phyloP scores from a whole-genome alignment of 2,329 filamentous ascomycete species.

The Magnaporthales sp. region DNA sequence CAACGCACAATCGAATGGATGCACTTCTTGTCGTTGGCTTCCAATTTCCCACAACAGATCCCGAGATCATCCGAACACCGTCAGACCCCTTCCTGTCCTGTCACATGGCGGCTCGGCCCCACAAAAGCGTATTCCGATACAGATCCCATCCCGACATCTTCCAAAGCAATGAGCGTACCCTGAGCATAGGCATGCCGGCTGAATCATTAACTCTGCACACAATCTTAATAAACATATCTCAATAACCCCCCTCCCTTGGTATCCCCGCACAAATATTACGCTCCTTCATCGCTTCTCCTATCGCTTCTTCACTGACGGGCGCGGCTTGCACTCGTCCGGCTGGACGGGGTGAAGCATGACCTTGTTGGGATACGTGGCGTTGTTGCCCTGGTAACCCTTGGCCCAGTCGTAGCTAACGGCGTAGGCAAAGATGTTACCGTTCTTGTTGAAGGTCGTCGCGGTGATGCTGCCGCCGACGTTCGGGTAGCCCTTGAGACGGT shows the following conservation, averaged over 20 bases:
- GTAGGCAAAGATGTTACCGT: conserved; percentile 77
- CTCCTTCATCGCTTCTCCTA: conserved; percentile 17
- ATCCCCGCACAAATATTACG: neutral
- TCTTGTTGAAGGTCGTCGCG: conserved; percentile 82
- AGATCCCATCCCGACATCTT: neutral
- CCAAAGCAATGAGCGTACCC: neutral
- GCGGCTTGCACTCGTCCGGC: conserved; percentile 52
- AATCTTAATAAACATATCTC: neutral
- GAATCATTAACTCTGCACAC: neutral
- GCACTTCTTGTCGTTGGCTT: neutral
- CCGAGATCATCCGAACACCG: neutral
- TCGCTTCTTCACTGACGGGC: conserved; percentile 51
- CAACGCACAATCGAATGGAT: neutral
- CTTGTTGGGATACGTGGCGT: conserved; percentile 63
- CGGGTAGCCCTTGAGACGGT: conserved; percentile 82
- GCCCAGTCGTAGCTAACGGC: conserved; percentile 97
- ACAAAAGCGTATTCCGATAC: neutral
- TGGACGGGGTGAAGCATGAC: conserved; percentile 76
- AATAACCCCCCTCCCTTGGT: neutral
- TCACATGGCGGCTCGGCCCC: neutral
- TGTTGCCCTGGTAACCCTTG: conserved; percentile 88
- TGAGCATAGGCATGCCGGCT: neutral
- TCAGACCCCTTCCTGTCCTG: neutral
- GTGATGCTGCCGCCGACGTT: conserved; percentile 80
- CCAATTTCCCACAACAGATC: neutral